These are phyloP conservation scores for Apiospora koreana DNA, from an alignment of 2,329 filamentous ascomycete genomes.

Conservation along the genomic window DNA sequence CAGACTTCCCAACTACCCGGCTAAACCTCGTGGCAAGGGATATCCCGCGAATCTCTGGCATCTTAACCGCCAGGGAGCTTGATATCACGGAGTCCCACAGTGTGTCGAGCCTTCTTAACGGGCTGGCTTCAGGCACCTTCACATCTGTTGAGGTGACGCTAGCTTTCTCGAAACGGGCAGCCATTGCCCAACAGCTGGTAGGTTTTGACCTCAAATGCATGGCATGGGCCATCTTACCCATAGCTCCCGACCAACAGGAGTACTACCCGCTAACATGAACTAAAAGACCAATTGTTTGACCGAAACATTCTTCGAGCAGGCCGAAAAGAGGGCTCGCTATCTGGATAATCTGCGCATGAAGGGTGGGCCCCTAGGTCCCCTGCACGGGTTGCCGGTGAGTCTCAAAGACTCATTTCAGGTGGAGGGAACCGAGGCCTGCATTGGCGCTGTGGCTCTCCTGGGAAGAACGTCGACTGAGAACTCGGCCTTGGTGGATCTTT, in stretches of 20 bases:
- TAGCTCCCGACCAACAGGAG: not conserved
- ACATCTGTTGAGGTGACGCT: constrained; percentile 3
- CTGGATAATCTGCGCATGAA: not conserved
- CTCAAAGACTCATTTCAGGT: constrained; percentile 11
- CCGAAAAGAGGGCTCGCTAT: not conserved
- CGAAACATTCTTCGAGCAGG: not conserved
- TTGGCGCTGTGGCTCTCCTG: not conserved
- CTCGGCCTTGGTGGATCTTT: constrained; percentile 1
- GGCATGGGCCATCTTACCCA: not conserved
- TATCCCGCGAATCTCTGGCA: not conserved
- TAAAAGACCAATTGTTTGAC: not conserved
- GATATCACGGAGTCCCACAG: not conserved
- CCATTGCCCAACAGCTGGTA: constrained; percentile 12
- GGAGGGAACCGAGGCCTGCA: not conserved
- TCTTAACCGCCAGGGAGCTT: not conserved
- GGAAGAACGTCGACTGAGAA: not conserved
- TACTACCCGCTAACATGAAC: not conserved
- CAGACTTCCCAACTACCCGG: not conserved
- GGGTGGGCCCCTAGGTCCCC: not conserved
- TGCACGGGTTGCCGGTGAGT: constrained; percentile 9
- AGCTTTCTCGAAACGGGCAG: constrained; percentile 10
- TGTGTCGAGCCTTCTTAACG: not conserved
- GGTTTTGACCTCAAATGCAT: not conserved
- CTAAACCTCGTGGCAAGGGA: not conserved
- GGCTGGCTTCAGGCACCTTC: not conserved